Conservation (phyloP, 2,329 filamentous ascomycete genomes). For the Myriosclerotinia curreyana region DNA sequence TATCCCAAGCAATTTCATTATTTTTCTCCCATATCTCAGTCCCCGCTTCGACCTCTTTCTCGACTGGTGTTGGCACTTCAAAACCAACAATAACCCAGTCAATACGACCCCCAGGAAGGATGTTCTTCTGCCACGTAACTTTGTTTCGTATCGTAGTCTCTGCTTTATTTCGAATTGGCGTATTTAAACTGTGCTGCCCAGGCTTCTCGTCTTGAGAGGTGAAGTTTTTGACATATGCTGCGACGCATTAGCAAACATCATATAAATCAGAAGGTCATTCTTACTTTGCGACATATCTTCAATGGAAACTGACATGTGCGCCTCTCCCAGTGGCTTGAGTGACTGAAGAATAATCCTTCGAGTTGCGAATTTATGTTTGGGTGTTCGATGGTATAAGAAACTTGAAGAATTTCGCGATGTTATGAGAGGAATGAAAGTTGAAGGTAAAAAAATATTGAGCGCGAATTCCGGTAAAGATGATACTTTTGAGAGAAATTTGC, state of each 20-base stretch:
- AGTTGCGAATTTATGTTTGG: neutral
- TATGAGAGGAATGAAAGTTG: neutral
- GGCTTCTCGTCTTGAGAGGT: neutral
- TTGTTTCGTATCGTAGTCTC: neutral
- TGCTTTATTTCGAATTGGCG: neutral
- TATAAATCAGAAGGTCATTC: neutral
- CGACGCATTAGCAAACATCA: neutral
- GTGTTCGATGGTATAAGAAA: neutral
- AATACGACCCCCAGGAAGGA: neutral
- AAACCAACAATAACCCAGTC: slow-evolving; percentile 15
- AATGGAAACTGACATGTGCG: fast-evolving
- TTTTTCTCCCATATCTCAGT: no score
- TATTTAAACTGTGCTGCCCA: neutral
- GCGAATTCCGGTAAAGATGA: no score
- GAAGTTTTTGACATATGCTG: neutral
- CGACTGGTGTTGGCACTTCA: neutral
- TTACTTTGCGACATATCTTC: neutral
- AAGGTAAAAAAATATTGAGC: neutral
- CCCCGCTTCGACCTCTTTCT: neutral
- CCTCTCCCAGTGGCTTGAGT: fast-evolving
- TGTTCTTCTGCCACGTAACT: neutral
- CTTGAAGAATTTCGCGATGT: neutral
- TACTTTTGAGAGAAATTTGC: neutral
- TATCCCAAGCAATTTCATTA: no score
- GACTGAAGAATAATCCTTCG: no score